Conservation (phyloP, 176 grass and related monocot species). For the Secale cereale region DNA sequence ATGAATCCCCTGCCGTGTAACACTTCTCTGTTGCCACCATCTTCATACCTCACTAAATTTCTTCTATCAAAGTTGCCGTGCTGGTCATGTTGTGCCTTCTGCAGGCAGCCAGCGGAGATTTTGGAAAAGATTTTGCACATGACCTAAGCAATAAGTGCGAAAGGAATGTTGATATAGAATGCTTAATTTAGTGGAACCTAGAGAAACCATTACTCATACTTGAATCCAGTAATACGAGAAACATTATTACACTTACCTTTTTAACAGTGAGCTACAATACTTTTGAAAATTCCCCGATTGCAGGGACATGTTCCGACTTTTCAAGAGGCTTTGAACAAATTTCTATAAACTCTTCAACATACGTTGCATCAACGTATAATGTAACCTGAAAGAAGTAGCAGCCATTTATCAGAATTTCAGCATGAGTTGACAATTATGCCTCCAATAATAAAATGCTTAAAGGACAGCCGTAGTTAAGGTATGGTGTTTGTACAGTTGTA, state of each 20-base stretch:
- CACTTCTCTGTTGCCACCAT: background rate
- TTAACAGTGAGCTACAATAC: conserved; percentile 81
- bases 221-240: background rate
- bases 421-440: background rate
- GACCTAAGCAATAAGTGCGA: background rate
- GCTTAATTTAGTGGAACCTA: conserved; percentile 16
- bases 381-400: conserved; percentile 56
- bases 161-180: conserved; percentile 18
- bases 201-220: background rate
- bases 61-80: background rate
- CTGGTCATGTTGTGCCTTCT: too few species aligned
- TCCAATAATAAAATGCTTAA: conserved; percentile 29
- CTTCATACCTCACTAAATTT: background rate
- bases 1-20: background rate
- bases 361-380: conserved; percentile 75
- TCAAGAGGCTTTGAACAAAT: conserved; percentile 72
- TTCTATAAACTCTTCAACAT: conserved; percentile 84
- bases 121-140: background rate
- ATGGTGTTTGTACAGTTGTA: conserved; percentile 98
- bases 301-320: conserved; percentile 78
- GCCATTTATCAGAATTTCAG: conserved; percentile 19
- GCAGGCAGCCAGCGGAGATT: background rate
- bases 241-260: conserved; percentile 51
- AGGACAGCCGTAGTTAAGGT: conserved; percentile 58
- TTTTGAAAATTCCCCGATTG: conserved; percentile 75